Evolutionary conservation across 768 basidiomycete species (phyloP).

Genomic region (Tremella yokohamensis): DNA sequence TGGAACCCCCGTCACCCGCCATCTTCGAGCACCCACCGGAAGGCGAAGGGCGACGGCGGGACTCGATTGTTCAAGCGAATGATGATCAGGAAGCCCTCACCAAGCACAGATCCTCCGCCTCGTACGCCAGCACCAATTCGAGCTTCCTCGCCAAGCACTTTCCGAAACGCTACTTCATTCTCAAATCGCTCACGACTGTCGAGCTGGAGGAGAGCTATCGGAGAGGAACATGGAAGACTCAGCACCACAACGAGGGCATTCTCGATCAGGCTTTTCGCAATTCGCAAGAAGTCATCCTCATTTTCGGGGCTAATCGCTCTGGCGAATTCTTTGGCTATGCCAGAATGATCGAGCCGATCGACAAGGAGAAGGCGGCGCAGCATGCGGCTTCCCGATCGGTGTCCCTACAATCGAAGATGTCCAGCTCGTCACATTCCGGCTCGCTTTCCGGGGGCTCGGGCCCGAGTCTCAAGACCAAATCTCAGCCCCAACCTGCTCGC

Average conservation of each 20-base stretch:
- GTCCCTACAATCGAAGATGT: not conserved
- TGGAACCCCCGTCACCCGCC: conserved; percentile 22
- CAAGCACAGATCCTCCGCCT: conserved; percentile 62
- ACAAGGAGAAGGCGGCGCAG: conserved; percentile 24
- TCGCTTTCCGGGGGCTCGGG: too few species aligned
- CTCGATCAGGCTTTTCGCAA: conserved; percentile 92
- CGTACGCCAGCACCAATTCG: conserved; percentile 76
- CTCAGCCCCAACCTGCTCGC: not conserved
- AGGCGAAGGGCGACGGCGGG: conserved; percentile 40
- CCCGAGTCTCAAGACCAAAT: not conserved
- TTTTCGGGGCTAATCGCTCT: conserved; percentile 89
- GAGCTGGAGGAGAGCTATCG: conserved; percentile 77
- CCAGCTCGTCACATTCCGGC: too few species aligned
- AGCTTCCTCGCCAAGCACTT: conserved; percentile 72
- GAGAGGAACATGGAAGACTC: conserved; percentile 83
- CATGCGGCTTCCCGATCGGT: not conserved
- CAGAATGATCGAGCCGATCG: conserved; percentile 56
- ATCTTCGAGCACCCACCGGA: conserved; percentile 39
- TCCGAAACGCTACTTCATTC: conserved; percentile 84
- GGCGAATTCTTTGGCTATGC: conserved; percentile 95
- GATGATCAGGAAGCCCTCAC: not conserved
- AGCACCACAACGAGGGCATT: conserved; percentile 84
- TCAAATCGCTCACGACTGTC: conserved; percentile 78
- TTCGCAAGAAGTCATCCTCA: conserved; percentile 76
- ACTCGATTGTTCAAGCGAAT: conserved; percentile 20